Conservation (phyloP, 2,329 filamentous ascomycete species). For the Lachnellula cervina region DNA sequence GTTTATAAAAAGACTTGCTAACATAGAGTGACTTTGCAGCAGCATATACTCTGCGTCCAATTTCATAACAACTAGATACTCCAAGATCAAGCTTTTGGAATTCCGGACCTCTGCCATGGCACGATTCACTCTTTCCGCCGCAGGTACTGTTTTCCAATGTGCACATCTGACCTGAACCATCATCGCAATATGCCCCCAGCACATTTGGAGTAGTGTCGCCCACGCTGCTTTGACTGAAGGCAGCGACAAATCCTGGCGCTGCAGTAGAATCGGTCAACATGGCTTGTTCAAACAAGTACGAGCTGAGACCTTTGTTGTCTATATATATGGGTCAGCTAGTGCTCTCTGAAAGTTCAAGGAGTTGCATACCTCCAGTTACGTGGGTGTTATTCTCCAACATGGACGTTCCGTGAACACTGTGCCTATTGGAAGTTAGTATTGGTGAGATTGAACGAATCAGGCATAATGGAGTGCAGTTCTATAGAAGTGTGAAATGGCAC, state of each 20-base stretch:
- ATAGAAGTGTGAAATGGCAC: neutral
- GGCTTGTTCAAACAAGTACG: slow-evolving; percentile 74
- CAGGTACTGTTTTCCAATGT: slow-evolving; percentile 81
- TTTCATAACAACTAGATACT: slow-evolving; percentile 69
- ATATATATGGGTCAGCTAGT: slow-evolving; percentile 32
- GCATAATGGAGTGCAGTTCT: neutral
- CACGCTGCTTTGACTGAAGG: slow-evolving; percentile 87
- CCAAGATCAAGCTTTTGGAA: slow-evolving; percentile 66
- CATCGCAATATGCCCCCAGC: slow-evolving; percentile 82
- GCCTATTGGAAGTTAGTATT: slow-evolving; percentile 4
- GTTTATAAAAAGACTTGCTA: slow-evolving; percentile 7
- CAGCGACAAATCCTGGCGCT: slow-evolving; percentile 73
- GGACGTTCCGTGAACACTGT: slow-evolving; percentile 79
- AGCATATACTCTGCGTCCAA: slow-evolving; percentile 63
- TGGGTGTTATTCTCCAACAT: slow-evolving; percentile 88
- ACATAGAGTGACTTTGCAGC: slow-evolving; percentile 55
- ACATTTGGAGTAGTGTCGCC: slow-evolving; percentile 88
- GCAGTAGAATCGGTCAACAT: slow-evolving; percentile 50
- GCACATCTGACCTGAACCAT: slow-evolving; percentile 68
- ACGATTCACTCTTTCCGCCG: slow-evolving; percentile 58
- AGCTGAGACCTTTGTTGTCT: slow-evolving; percentile 89
- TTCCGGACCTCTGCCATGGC: slow-evolving; percentile 64
- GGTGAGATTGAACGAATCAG: neutral
- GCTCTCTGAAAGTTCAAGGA: neutral
- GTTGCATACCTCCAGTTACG: slow-evolving; percentile 53